Base-by-base conservation (phyloP, 2,329 filamentous ascomycete species). In the Arthrobotrys pseudoclavata region DNA sequence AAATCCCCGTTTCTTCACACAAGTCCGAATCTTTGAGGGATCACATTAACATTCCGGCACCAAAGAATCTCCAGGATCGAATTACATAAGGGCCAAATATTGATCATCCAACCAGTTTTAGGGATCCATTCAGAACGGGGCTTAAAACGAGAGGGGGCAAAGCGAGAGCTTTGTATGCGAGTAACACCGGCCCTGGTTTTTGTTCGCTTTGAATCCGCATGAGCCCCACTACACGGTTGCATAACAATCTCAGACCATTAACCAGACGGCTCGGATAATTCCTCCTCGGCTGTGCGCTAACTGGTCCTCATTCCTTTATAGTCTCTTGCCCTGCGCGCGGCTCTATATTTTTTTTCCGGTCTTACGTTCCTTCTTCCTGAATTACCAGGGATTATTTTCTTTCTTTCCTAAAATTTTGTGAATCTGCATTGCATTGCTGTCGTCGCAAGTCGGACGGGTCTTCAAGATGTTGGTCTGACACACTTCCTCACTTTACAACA, bases 281-380 rank as follows among this genome's bases (percentile, higher is more conserved):
- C 29, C 52, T 40, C n/a, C 55, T 60, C 31, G 31, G 34, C 34
- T 60, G 15, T 60, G 34, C 55, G 55, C 55, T 60, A 26, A 60
- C 55, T 60, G 9, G 10, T 4, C 55, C 31, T 6, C n/a, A 12
- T 57, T 42, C 18, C 26, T 60, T 60, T 40, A 20, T 42, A 42
- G 55, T 24, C 18, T 42, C n/a, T 18, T n/a, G n/a, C 31, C 55
- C 52, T 12, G 31, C 52, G 31, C 20, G 55, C 53, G 31, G 34
- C 12, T 60, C 34, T 45, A 9, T 37, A 13, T 47, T 3, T 50
- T 50, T 48, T 40, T 45, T 18, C 4, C n/a, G 1, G 15, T 29
- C 52, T 15, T 24, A 1, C 10, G 34, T 48, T 26, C 40, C 20
- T 63, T 64, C 24, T 64, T 22, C 18, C 10, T 37, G 15, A 15